phyloP scores from a whole-genome alignment of 352 stramenopile species.

The Achlya hypogyna region DNA sequence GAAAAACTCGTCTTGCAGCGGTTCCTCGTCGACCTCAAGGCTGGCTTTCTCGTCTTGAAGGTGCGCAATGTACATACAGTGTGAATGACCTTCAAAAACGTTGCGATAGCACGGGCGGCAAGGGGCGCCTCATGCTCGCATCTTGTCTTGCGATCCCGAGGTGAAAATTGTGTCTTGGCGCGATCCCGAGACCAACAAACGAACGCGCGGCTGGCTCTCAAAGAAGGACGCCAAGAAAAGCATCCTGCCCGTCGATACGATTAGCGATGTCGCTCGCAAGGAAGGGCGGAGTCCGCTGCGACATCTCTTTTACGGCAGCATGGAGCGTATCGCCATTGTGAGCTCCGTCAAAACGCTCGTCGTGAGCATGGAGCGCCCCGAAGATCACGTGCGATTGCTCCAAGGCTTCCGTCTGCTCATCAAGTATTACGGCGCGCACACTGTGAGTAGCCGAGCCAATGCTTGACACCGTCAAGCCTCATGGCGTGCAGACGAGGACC shows the following conservation, averaged over 20 bases:
- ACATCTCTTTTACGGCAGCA: background rate
- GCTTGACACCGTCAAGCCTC: no score
- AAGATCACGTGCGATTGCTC: conserved; percentile 1
- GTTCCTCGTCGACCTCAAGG: conserved; percentile 5
- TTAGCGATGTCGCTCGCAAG: background rate
- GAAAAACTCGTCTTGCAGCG: background rate
- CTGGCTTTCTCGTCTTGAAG: conserved; percentile 11
- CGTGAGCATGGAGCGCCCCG: conserved; percentile 1
- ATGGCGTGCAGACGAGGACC: no score
- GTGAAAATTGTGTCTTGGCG: background rate
- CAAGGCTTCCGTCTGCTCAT: conserved; percentile 9
- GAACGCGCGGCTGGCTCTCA: background rate
- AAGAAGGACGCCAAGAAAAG: background rate
- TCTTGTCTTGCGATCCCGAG: background rate
- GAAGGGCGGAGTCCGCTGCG: conserved; percentile 1
- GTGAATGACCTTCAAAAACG: background rate
- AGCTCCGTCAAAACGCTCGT: conserved; percentile 2
- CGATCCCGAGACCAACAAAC: no score
- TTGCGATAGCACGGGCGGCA: conserved; percentile 10
- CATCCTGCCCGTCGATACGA: conserved; percentile 1
- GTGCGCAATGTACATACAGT: background rate
- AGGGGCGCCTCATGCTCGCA: background rate
- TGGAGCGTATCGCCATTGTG: conserved; percentile 9
- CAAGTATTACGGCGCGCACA: background rate
- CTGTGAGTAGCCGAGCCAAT: background rate